Evolutionary conservation across 768 basidiomycete species (phyloP), one percentile per base, ranked within the genome.

Genomic region (Calocera viscosa): DNA sequence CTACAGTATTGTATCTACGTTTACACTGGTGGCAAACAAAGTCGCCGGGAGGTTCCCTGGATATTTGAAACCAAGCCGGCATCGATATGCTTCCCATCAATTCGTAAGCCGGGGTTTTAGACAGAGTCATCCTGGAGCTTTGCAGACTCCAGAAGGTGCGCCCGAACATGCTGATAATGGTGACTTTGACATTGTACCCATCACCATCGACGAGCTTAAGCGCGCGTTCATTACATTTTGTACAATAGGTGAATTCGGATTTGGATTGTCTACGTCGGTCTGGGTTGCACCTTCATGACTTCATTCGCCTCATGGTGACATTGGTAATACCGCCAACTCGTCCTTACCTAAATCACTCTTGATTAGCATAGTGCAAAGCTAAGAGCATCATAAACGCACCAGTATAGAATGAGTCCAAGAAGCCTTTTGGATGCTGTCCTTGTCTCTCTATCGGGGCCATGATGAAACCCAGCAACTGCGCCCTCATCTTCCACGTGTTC

Each of bases 401-500:
- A 30, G 53, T 28, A 60, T 60, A 60, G 30, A 60, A 60, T 28
- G 53, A 11, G 19, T 60, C 53, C 53, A 60, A 32, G 26, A 60
- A 60, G 30, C 53, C 53, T 30, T 26, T 60, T 32, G 53, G 26
- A 60, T 60, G 30, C 10, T 26, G 14, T 19, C 53, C 53, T 28
- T 32, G 53, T 19, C 30, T 60, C 53, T 60, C 53, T 60, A 60
- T 60, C 24, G 53, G 53, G 30, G 26, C 53, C 53, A 60, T 60
- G 53, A 60, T 60, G 53, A 60, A 32, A 11, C 14, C 53, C 19
- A 60, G 53, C 53, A 60, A 60, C 19, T 60, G 53, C 53, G 53
- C 24, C 53, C 53, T 60, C 53, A 60, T 60, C 74, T 94, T 94
- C 94, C 94, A 97, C 72, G 83, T 84, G 74, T 97, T 97, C 81